Evolutionary conservation across 164 flowering plant genomes (phyloP).

Genomic region (Kalanchoe fedtschenkoi): DNA sequence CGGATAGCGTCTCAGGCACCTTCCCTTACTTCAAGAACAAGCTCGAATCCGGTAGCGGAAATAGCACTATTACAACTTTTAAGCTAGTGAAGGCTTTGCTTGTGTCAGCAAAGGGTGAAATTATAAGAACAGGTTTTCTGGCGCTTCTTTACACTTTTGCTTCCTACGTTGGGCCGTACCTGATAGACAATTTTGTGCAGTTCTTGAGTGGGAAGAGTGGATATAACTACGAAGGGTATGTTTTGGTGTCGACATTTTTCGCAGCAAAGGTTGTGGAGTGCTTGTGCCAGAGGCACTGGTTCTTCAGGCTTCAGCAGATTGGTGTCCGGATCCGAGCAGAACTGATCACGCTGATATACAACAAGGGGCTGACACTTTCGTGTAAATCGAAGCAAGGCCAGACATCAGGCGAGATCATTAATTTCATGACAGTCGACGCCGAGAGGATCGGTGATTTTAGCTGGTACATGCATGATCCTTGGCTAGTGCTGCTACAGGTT

Average conservation of each 20-base stretch:
- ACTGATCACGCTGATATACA: slow-evolving; percentile 24
- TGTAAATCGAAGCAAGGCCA: slow-evolving; percentile 20
- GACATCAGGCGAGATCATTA: slow-evolving; percentile 44
- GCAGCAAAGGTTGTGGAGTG: slow-evolving; percentile 58
- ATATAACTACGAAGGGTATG: slow-evolving; percentile 26
- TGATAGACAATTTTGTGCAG: slow-evolving; percentile 36
- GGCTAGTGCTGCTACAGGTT: slow-evolving; percentile 33
- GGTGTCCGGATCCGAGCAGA: slow-evolving; percentile 21
- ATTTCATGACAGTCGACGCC: slow-evolving; percentile 44
- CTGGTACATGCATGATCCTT: slow-evolving; percentile 34
- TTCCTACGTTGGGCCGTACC: slow-evolving; percentile 59
- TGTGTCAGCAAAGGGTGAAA: neutral
- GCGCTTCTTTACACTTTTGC: slow-evolving; percentile 13
- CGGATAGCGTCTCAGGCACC: slow-evolving; percentile 20
- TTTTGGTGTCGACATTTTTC: slow-evolving; percentile 40
- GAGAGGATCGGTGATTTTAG: slow-evolving; percentile 31
- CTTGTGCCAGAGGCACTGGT: slow-evolving; percentile 48
- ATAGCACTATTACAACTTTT: neutral
- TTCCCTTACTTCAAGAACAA: slow-evolving; percentile 16
- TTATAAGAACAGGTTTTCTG: slow-evolving; percentile 4
- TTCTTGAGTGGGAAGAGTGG: slow-evolving; percentile 17
- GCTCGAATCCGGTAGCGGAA: slow-evolving; percentile 14
- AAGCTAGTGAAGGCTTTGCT: slow-evolving; percentile 9
- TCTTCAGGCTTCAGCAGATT: slow-evolving; percentile 27
- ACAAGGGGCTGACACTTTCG: slow-evolving; percentile 27